Evolutionary conservation across 1,139 yeast genomes (phyloP).

Genomic region (Candida sp.): DNA sequence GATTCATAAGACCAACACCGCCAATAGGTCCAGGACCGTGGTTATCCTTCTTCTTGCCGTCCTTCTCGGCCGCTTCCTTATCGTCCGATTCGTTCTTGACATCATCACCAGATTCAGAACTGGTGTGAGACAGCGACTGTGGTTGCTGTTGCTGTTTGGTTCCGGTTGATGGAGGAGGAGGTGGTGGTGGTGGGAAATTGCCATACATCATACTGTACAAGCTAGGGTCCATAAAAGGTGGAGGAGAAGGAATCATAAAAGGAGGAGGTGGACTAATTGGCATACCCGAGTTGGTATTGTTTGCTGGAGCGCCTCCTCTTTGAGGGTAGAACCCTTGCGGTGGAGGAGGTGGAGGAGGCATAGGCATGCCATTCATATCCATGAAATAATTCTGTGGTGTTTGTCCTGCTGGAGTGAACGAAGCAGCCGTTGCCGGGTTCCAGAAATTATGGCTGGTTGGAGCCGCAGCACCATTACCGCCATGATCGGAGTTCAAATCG

Average conservation of each 20-base stretch:
- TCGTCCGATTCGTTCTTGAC: constrained; percentile 1
- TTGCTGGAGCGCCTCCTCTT: not conserved
- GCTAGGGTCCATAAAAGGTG: constrained; percentile 43
- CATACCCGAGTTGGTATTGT: not conserved
- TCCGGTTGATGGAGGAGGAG: constrained; percentile 9
- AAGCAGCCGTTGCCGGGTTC: constrained; percentile 68
- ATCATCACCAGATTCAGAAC: constrained; percentile 10
- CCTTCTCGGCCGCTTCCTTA: constrained; percentile 1
- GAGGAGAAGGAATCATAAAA: constrained; percentile 42
- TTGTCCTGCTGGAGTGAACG: constrained; percentile 51
- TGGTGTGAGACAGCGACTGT: constrained; percentile 4
- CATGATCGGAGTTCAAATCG: constrained; percentile 25
- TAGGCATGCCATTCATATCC: constrained; percentile 19
- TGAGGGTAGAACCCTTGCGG: constrained; percentile 7
- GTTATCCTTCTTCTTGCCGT: not conserved
- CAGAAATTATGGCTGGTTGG: constrained; percentile 47
- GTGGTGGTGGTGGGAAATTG: constrained; percentile 10
- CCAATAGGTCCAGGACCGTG: constrained; percentile 22
- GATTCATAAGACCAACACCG: constrained; percentile 47
- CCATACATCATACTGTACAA: constrained; percentile 36
- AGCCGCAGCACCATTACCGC: constrained; percentile 1
- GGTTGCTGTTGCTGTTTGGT: constrained; percentile 2
- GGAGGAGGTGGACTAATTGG: constrained; percentile 46
- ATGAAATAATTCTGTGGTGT: constrained; percentile 29
- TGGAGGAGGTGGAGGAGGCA: constrained; percentile 14